phyloP scores from a whole-genome alignment of 2,329 filamentous ascomycete genomes.

The Boeremia exigua region DNA sequence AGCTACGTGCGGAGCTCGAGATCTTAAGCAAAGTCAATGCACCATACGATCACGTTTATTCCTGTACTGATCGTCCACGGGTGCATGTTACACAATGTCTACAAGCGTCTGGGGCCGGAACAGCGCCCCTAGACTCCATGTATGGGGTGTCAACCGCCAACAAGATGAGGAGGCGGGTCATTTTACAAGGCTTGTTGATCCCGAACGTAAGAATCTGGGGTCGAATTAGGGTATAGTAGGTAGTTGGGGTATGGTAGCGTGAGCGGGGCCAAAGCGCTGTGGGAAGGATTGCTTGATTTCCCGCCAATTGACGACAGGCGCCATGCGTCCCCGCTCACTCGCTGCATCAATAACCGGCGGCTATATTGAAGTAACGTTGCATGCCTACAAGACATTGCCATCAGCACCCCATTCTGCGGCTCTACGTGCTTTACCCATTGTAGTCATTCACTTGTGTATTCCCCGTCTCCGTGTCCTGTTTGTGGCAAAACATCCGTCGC shows the following conservation, averaged over 20 bases:
- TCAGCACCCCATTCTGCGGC: neutral
- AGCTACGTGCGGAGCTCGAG: neutral
- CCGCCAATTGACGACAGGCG: constrained; percentile 27
- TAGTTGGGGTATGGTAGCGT: constrained; percentile 28
- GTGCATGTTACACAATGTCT: constrained; percentile 13
- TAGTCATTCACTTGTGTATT: neutral
- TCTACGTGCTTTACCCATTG: neutral
- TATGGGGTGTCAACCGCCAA: neutral
- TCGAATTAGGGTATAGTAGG: constrained; percentile 8
- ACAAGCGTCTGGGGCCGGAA: constrained; percentile 27
- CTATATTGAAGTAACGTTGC: constrained; percentile 3
- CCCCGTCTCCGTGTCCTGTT: constrained; percentile 8
- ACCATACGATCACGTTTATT: constrained; percentile 7
- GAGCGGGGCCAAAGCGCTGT: constrained; percentile 21
- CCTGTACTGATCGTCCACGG: constrained; percentile 14
- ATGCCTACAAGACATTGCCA: neutral
- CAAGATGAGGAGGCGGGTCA: constrained; percentile 12
- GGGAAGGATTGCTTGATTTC: constrained; percentile 23
- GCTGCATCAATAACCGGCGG: constrained; percentile 8
- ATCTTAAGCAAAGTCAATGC: constrained; percentile 1
- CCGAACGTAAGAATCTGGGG: constrained; percentile 21
- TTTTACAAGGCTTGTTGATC: constrained; percentile 18
- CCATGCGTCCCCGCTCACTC: constrained; percentile 2
- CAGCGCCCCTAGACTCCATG: constrained; percentile 33
- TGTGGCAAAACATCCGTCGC: constrained; percentile 4